Percentiles rank a stretch among this genome's conserved stretches.
These are phyloP conservation scores for Didymella exigua DNA, from an alignment of 2,329 filamentous ascomycete species.

Conservation along the genomic window DNA sequence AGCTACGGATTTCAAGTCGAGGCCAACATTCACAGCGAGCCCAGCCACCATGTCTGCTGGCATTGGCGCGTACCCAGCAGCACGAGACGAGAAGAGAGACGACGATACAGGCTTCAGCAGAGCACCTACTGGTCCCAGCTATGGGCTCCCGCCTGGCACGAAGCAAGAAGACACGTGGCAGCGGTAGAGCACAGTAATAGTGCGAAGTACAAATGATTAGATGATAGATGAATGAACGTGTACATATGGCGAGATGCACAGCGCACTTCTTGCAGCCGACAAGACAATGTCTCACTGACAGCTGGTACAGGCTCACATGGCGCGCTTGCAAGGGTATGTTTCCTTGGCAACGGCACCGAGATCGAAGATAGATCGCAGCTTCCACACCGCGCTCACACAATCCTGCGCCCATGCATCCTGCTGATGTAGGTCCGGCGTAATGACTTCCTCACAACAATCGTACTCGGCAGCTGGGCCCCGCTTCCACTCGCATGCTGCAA, in stretches of 20 bases:
- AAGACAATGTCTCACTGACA: background rate
- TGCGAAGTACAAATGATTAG: conserved; percentile 1
- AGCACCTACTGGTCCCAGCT: conserved; percentile 53
- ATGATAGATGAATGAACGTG: conserved; percentile 7
- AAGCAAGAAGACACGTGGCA: conserved; percentile 86
- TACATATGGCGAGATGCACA: background rate
- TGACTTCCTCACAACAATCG: conserved; percentile 6
- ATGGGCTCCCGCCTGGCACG: conserved; percentile 74
- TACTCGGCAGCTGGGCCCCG: conserved; percentile 11
- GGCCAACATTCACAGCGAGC: conserved; percentile 46
- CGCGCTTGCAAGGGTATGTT: conserved; percentile 7
- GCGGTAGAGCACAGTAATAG: conserved; percentile 20
- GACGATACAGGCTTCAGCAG: conserved; percentile 57
- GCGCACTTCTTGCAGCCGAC: background rate
- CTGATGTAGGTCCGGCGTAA: conserved; percentile 2
- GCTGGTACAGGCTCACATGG: background rate
- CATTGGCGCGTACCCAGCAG: conserved; percentile 40
- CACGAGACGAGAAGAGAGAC: conserved; percentile 61
- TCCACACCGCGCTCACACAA: background rate
- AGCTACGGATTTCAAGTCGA: conserved; percentile 45
- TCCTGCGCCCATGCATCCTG: conserved; percentile 1
- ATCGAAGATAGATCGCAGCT: conserved; percentile 4
- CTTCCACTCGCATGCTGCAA: conserved; percentile 8
- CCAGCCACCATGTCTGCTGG: conserved; percentile 48
- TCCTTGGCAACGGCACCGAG: conserved; percentile 12